phyloP scores from a whole-genome alignment of 129 eudicot species.

The Chrysanthemum lavandulifolium region DNA sequence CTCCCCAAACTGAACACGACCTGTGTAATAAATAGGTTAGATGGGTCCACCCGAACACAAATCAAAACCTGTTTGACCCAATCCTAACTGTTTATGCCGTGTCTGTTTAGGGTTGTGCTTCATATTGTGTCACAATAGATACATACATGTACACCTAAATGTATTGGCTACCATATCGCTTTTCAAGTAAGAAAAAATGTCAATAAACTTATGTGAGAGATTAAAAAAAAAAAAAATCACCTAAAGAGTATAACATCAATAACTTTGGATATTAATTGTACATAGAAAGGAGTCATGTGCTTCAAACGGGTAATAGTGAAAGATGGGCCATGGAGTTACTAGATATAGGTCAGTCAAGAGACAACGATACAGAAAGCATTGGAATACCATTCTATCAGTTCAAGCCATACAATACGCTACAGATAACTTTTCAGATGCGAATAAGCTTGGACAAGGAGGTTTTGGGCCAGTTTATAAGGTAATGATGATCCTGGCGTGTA shows the following conservation, averaged over 20 bases:
- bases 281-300: constrained; percentile 12
- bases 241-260: neutral
- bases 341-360: constrained; percentile 22
- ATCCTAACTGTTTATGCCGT: too few species aligned
- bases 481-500: neutral
- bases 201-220: neutral
- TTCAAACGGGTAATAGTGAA: constrained; percentile 8
- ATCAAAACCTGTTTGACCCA: too few species aligned
- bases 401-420: constrained; percentile 42
- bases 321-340: constrained; percentile 24
- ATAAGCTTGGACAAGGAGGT: constrained; percentile 56
- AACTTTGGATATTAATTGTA: neutral
- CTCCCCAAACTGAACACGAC: too few species aligned
- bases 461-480: constrained; percentile 56
- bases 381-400: constrained; percentile 40
- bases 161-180: neutral
- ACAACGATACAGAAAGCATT: constrained; percentile 34
- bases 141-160: neutral
- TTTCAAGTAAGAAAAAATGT: neutral
- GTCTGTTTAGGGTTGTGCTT: too few species aligned
- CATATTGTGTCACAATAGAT: too few species aligned
- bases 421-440: constrained; percentile 34
- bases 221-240: neutral
- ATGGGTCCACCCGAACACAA: too few species aligned
- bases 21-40: too few species aligned